A percentile compares a stretch with the other conserved stretches of the same genome.
These are phyloP conservation scores for Calonectria pauciramosa DNA, from an alignment of 2,329 filamentous ascomycete genomes.

Conservation along the genomic window DNA sequence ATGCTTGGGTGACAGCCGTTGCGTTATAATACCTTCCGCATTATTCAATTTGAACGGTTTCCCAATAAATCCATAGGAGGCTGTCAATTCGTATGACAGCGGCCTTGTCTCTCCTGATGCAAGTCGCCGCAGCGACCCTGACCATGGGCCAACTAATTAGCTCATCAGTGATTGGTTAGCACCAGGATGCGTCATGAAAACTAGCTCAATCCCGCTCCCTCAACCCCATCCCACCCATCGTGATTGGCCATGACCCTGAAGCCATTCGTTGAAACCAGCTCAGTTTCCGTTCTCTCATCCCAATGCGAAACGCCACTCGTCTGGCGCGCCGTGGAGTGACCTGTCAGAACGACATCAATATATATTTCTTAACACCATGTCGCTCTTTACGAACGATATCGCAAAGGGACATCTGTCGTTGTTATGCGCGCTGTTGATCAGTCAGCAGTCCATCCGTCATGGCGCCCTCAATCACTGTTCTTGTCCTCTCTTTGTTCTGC, in stretches of 20 bases:
- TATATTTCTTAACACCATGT: neutral
- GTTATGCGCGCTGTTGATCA: neutral
- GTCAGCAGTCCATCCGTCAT: neutral
- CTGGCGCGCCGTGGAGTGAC: too few species aligned
- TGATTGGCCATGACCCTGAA: neutral
- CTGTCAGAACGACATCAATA: neutral
- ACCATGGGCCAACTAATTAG: neutral
- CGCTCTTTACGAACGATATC: neutral
- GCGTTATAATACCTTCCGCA: too few species aligned
- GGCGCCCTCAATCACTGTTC: neutral
- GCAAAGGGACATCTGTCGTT: neutral
- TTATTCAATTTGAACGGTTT: too few species aligned
- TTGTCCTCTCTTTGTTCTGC: neutral
- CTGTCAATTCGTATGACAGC: neutral
- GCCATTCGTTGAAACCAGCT: neutral
- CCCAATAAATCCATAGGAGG: neutral
- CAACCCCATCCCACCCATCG: neutral
- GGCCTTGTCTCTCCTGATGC: neutral
- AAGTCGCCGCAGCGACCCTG: neutral
- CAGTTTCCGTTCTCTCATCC: neutral
- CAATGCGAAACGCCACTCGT: neutral
- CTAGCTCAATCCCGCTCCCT: constrained; percentile 4
- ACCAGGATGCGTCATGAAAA: neutral
- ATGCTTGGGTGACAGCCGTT: too few species aligned
- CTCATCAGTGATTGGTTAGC: neutral